Evolutionary conservation across 2,329 filamentous ascomycete species (phyloP).

Genomic region (Fusarium nisikadoi): DNA sequence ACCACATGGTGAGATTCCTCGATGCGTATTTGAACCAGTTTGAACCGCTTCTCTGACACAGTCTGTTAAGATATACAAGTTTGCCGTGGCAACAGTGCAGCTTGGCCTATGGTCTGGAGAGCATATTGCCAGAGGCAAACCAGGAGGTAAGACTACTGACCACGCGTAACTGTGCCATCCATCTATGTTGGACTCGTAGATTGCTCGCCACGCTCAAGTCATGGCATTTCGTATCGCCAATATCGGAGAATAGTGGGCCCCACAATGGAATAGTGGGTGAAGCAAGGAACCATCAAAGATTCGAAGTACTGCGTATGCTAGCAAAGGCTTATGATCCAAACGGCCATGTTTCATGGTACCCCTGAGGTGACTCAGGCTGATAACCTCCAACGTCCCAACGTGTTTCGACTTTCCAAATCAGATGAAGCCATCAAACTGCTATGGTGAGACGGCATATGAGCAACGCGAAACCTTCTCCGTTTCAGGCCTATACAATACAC

Average conservation of each 20-base stretch:
- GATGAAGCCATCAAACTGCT: conserved; percentile 30
- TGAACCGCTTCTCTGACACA: conserved; percentile 32
- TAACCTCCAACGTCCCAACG: conserved; percentile 22
- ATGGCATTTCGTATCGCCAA: neutral
- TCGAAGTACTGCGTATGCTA: neutral
- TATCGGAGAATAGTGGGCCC: neutral
- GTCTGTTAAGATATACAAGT: conserved; percentile 25
- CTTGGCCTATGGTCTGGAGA: neutral
- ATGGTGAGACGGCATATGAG: conserved; percentile 17
- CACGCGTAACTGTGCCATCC: neutral
- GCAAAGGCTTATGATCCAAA: conserved; percentile 14
- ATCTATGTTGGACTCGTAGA: neutral
- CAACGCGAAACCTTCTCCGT: conserved; percentile 33
- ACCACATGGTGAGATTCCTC: conserved; percentile 39
- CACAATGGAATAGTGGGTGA: neutral
- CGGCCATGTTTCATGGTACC: conserved; percentile 31
- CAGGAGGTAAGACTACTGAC: conserved; percentile 15
- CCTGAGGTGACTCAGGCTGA: conserved; percentile 20
- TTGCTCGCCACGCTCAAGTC: neutral
- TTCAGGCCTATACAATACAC: conserved; percentile 24
- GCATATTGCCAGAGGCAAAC: neutral
- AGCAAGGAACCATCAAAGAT: neutral
- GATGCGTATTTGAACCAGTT: conserved; percentile 4
- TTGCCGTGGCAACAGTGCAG: conserved; percentile 12
- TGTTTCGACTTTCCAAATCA: conserved; percentile 33